phyloP scores from a whole-genome alignment of 768 basidiomycete species.

The Kwoniella mangroviensis region DNA sequence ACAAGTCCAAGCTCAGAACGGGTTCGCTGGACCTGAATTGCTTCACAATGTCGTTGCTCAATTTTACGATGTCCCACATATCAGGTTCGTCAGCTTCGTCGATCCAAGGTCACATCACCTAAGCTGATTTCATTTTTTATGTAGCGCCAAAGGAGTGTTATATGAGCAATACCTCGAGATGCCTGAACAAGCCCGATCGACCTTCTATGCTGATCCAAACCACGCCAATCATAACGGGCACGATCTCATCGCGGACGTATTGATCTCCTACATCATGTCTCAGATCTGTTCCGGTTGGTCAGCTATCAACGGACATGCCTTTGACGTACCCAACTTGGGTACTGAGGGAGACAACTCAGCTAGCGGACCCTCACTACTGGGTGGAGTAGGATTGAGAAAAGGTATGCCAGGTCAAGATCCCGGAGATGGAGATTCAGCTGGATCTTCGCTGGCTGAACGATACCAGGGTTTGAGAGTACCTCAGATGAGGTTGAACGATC shows the following conservation, averaged over 20 bases:
- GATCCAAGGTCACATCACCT: too few species aligned
- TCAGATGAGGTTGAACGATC: slow-evolving; percentile 68
- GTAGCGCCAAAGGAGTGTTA: slow-evolving; percentile 75
- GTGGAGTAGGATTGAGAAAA: slow-evolving; percentile 80
- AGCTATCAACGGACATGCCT: slow-evolving; percentile 70
- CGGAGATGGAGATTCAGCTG: slow-evolving; percentile 57
- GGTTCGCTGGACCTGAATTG: slow-evolving; percentile 87
- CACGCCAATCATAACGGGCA: slow-evolving; percentile 82
- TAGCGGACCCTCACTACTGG: slow-evolving; percentile 70
- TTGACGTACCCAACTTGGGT: slow-evolving; percentile 64
- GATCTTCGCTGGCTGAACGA: slow-evolving; percentile 50
- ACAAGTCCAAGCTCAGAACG: slow-evolving; percentile 75
- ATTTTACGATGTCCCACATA: slow-evolving; percentile 95
- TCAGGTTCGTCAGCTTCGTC: slow-evolving; percentile 65
- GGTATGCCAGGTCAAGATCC: slow-evolving; percentile 62
- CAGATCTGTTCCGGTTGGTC: slow-evolving; percentile 87
- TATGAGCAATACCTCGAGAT: slow-evolving; percentile 81
- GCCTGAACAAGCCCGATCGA: slow-evolving; percentile 66
- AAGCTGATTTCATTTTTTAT: neutral
- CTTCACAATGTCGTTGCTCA: slow-evolving; percentile 89
- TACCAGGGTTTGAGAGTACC: slow-evolving; percentile 67
- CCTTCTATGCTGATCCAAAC: slow-evolving; percentile 80
- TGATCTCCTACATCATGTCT: slow-evolving; percentile 85
- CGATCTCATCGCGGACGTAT: slow-evolving; percentile 83
- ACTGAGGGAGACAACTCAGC: slow-evolving; percentile 57